Evolutionary conservation across 2,329 filamentous ascomycete genomes (phyloP).

Genomic region (Trichoderma endophyticum): DNA sequence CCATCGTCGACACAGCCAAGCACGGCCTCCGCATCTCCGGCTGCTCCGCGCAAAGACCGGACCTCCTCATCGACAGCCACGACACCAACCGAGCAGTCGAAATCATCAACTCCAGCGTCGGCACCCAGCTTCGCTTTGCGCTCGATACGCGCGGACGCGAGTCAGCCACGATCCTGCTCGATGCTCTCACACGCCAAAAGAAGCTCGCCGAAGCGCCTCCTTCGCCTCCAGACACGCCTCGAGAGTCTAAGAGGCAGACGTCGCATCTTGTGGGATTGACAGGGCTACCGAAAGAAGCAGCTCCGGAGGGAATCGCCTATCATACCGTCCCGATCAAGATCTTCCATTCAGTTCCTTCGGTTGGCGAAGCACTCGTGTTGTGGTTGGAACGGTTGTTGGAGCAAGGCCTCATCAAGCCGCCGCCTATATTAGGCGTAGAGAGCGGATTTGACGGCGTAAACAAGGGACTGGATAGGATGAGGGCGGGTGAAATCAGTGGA

Average conservation of each 20-base stretch:
- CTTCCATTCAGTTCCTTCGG: slow-evolving; percentile 63
- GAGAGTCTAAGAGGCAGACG: slow-evolving; percentile 22
- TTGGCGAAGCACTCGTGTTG: slow-evolving; percentile 59
- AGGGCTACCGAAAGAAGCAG: slow-evolving; percentile 59
- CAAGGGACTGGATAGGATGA: slow-evolving; percentile 61
- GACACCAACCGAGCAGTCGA: slow-evolving; percentile 62
- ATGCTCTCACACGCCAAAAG: slow-evolving; percentile 42
- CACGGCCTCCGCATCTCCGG: slow-evolving; percentile 59
- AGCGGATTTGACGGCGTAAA: slow-evolving; percentile 67
- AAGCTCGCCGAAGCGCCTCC: slow-evolving; percentile 26
- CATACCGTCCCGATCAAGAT: slow-evolving; percentile 73
- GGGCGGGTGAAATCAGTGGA: slow-evolving; percentile 63
- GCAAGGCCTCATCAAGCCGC: slow-evolving; percentile 51
- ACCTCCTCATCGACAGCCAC: slow-evolving; percentile 64
- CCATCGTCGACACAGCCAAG: slow-evolving; percentile 63
- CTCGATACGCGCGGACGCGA: slow-evolving; percentile 67
- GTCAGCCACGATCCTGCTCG: slow-evolving; percentile 56
- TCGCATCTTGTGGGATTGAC: slow-evolving; percentile 66
- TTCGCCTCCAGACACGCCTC: slow-evolving; percentile 40
- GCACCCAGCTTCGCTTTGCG: slow-evolving; percentile 59
- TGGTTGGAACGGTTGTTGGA: slow-evolving; percentile 68
- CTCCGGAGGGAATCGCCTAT: slow-evolving; percentile 45
- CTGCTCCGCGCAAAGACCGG: slow-evolving; percentile 44
- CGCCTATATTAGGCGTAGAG: slow-evolving; percentile 63
- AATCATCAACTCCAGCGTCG: slow-evolving; percentile 59